Evolutionary conservation across 208 protist genomes (phyloP).

Genomic region (Vickermania spadyakhi): DNA sequence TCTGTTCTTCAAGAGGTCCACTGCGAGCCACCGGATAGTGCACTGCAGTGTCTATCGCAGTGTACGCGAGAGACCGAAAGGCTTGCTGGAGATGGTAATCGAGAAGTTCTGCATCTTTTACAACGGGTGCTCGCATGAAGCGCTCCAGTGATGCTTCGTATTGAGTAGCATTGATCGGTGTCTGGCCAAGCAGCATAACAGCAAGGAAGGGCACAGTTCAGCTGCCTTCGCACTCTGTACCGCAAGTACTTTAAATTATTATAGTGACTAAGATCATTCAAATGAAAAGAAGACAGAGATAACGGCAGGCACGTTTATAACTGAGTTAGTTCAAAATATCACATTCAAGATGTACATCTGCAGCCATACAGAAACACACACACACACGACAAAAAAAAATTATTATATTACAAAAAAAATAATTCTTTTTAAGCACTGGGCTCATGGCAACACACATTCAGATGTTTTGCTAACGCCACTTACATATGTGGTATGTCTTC

Average conservation of each 20-base stretch:
- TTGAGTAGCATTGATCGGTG: conserved; percentile 28
- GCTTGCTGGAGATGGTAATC: conserved; percentile 70
- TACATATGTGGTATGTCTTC: too few relatives aligned
- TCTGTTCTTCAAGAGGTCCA: too few relatives aligned
- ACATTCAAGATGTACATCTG: too few relatives aligned
- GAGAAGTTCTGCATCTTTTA: conserved; percentile 45
- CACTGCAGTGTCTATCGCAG: neutral
- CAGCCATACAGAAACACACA: too few relatives aligned
- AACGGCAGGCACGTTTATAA: too few relatives aligned
- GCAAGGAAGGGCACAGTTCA: too few relatives aligned
- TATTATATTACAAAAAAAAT: too few relatives aligned
- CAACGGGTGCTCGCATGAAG: conserved; percentile 31
- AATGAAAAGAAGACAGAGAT: neutral
- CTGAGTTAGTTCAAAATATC: too few relatives aligned
- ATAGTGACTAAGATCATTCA: neutral
- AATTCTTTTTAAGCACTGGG: too few relatives aligned
- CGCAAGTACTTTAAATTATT: neutral
- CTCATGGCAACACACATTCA: too few relatives aligned
- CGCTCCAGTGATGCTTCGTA: conserved; percentile 55
- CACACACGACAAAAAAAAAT: too few relatives aligned
- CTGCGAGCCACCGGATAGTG: neutral
- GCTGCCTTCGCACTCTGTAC: neutral
- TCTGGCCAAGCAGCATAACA: neutral
- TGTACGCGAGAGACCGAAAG: conserved; percentile 28
- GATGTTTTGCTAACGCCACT: too few relatives aligned